phyloP scores from a whole-genome alignment of 2,329 filamentous ascomycete genomes.

The Venturia nashicola region DNA sequence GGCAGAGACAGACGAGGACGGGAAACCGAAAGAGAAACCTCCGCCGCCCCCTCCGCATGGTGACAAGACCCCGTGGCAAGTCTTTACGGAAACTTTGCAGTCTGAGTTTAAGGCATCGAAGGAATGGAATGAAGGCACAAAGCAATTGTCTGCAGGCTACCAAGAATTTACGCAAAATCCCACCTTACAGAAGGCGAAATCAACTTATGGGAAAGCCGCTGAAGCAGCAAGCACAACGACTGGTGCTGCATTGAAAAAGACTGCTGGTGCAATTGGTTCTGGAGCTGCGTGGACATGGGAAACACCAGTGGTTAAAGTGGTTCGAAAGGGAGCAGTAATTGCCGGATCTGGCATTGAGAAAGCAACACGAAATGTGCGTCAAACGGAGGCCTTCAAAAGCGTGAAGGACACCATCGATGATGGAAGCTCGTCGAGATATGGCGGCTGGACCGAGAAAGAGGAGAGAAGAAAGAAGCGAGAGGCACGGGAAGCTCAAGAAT shows the following conservation, averaged over 20 bases:
- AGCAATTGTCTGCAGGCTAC: slow-evolving; percentile 78
- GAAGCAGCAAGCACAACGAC: slow-evolving; percentile 71
- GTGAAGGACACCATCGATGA: slow-evolving; percentile 96
- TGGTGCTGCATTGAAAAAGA: slow-evolving; percentile 69
- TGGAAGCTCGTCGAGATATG: slow-evolving; percentile 88
- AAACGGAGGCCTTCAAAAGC: slow-evolving; percentile 86
- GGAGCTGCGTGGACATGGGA: slow-evolving; percentile 97
- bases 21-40: slow-evolving; percentile 51
- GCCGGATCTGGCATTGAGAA: slow-evolving; percentile 85
- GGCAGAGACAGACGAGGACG: slow-evolving; percentile 38
- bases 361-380: slow-evolving; percentile 83
- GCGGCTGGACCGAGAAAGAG: slow-evolving; percentile 94
- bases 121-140: slow-evolving; percentile 98
- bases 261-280: slow-evolving; percentile 77
- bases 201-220: slow-evolving; percentile 78
- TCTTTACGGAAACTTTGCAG: slow-evolving; percentile 94
- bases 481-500: slow-evolving; percentile 51
- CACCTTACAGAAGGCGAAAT: slow-evolving; percentile 70
- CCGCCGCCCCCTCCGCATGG: slow-evolving; percentile 92
- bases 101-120: slow-evolving; percentile 92
- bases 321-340: slow-evolving; percentile 72
- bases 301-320: slow-evolving; percentile 80
- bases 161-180: slow-evolving; percentile 91
- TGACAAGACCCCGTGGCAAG: slow-evolving; percentile 97
- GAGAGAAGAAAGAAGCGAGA: slow-evolving; percentile 75